Evolutionary conservation across 331 rosid species (phyloP).

Genomic region (Telfairia occidentalis): DNA sequence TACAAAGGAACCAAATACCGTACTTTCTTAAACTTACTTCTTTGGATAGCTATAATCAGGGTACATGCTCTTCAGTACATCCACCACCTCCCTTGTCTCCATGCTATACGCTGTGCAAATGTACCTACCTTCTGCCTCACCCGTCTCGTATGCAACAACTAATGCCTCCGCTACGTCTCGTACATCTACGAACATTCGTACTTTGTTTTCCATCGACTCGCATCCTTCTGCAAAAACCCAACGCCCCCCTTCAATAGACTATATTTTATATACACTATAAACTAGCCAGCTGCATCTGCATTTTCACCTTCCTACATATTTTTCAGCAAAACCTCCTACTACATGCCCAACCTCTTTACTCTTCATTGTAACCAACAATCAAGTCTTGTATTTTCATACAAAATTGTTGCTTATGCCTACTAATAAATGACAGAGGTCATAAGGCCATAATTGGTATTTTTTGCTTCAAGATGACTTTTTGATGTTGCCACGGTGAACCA

Average conservation of each 20-base stretch:
- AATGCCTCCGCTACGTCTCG: slow-evolving; percentile 45
- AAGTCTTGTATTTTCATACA: background rate
- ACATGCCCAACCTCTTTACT: background rate
- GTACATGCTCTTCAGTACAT: slow-evolving; percentile 37
- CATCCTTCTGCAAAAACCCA: slow-evolving; percentile 5
- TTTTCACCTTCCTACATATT: too few relatives aligned
- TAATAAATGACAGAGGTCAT: too few relatives aligned
- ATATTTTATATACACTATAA: background rate
- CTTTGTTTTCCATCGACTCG: slow-evolving; percentile 35
- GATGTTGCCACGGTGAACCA: background rate
- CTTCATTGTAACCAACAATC: background rate
- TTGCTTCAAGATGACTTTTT: background rate
- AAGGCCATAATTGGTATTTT: too few relatives aligned
- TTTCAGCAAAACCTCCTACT: background rate
- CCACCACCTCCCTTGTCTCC: slow-evolving; percentile 31
- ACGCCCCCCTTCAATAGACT: too few relatives aligned
- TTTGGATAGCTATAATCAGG: slow-evolving; percentile 50
- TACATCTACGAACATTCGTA: slow-evolving; percentile 30
- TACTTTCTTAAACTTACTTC: slow-evolving; percentile 33
- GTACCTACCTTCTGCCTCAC: slow-evolving; percentile 58
- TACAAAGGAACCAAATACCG: background rate
- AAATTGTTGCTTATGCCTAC: background rate
- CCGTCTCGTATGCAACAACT: slow-evolving; percentile 39
- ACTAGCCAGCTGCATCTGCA: background rate
- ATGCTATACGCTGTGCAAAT: slow-evolving; percentile 30